Base-by-base conservation (phyloP, 1,139 yeast species). In the Suhomyces panamericanus region DNA sequence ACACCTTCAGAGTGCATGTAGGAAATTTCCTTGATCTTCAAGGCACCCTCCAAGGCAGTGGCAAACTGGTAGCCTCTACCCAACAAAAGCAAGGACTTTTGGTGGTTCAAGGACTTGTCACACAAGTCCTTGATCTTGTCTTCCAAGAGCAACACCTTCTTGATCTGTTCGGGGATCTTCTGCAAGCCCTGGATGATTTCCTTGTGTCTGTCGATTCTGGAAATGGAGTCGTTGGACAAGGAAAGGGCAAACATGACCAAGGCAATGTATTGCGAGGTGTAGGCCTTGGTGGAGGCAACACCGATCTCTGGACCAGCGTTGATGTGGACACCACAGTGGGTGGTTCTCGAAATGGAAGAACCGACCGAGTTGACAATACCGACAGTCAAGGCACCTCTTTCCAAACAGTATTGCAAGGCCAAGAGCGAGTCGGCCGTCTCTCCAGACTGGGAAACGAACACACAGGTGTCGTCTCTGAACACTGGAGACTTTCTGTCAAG, bases 221-320 rank as follows among this genome's bases (percentile, higher is more conserved):
- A 86, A 44, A 90, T 80, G 46, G 95, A 81, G 67, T 95, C 98
- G 62, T 90, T 96, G 10, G 97, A 87, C 55, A 95, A 78, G 16
- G 95, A 89, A 49, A 95, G 79, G 1, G 99, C 99, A 74, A 93
- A 80, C 97, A 95, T 89, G 7, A 93, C 97, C 57, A 95, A 77
- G 1, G 99, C 99, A 69, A 95, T 90, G 67, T 85, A 95, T 70
- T 95, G 99, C 22, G 99, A 95, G 14, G 99, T 93, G 73, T 95
- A 95, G 24, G 99, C 99, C 73, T 95, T 95, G 41, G 99, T 95
- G n/a, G 98, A 90, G 11, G 99, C 99, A 58, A 95, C 99, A 67
- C 99, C 99, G 55, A 95, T 93, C 73, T 95, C 99, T 34, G 99
- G 99, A 53, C 99, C 99, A 37, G 99, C 99, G 66, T 95, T 95